Conservation (phyloP, 441 rosid genomes). For the Syzygium syzygioides region DNA sequence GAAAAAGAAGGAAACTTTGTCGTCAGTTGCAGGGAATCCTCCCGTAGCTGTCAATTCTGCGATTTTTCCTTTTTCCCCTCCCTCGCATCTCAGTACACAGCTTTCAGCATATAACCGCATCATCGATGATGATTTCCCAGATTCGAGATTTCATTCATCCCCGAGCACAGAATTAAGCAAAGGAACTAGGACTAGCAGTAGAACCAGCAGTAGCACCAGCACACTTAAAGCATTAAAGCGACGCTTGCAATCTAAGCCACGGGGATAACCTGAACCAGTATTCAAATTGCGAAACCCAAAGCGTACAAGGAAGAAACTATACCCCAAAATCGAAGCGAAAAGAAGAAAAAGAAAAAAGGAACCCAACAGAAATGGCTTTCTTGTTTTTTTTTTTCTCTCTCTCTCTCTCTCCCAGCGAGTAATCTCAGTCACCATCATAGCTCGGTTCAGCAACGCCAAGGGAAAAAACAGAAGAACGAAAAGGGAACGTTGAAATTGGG, state of each 20-base stretch:
- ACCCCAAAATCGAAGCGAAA: background rate
- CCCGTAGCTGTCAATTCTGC: background rate
- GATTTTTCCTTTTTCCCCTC: background rate
- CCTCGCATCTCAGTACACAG: background rate
- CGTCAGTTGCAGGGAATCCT: background rate
- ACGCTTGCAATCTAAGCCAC: background rate
- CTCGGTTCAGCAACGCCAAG: background rate
- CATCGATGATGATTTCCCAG: background rate
- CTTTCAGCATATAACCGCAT: background rate
- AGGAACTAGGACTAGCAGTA: background rate
- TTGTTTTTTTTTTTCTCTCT: background rate
- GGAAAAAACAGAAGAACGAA: background rate
- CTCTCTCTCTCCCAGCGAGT: background rate
- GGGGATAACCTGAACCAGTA: background rate
- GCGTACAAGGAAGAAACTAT: background rate
- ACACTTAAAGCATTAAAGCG: background rate
- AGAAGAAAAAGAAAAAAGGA: background rate
- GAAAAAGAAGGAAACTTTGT: background rate
- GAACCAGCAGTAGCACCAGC: background rate
- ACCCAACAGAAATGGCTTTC: background rate
- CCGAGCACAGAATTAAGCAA: background rate
- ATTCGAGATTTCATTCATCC: background rate
- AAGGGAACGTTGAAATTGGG: background rate
- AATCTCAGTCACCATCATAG: background rate
- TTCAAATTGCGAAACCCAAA: background rate